Base-by-base conservation (phyloP, 2,329 filamentous ascomycete genomes). In the Hymenotorrendiella dingleyae region DNA sequence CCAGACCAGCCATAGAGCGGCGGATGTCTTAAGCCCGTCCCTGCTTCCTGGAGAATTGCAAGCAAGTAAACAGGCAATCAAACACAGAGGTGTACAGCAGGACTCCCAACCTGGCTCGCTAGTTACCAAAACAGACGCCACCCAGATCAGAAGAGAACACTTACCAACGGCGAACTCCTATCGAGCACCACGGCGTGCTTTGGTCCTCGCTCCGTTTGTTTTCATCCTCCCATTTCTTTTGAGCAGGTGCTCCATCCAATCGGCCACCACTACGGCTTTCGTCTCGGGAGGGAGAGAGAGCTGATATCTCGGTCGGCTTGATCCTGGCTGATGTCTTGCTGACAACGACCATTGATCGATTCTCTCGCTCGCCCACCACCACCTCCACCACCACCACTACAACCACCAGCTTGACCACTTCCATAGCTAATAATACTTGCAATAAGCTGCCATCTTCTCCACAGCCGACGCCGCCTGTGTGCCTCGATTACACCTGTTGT, bases 21-120 rank as follows among this genome's bases (percentile, higher is more conserved):
- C 53, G 50, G 36, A 39, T 54, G 50, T 50, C 48, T 53, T 41
- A 48, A 47, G 45, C 41, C 47, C 40, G 45, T 50, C 29, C 46
- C 43, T 45, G 40, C 37, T 47, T 42, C 30, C 19, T 26, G 28
- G 47, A 40, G 50, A 42, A 48, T 53, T 45, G 16, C 44, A 38
- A n/a, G 46, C 44, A 42, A 40, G 36, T 39, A 42, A 46, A 40
- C 21, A 43, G 43, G 47, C 47, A 51, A 53, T 53, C 50, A 51
- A 53, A 53, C 50, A 51, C 46, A 43, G 24, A 45, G 43, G 30
- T 35, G 29, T 28, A 35, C 40, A 45, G 35, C 40, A 36, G 40
- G 43, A 39, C 26, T 21, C 9, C 42, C 40, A 41, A 40, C 37
- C 30, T 27, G 23, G 21, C 35, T 37, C n/a, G 24, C n/a, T n/a